A percentile compares a stretch with the other conserved stretches of the same genome.
Evolutionary conservation across 139 green algal genomes (phyloP).

Genomic region (Coccomyxa sp.): DNA sequence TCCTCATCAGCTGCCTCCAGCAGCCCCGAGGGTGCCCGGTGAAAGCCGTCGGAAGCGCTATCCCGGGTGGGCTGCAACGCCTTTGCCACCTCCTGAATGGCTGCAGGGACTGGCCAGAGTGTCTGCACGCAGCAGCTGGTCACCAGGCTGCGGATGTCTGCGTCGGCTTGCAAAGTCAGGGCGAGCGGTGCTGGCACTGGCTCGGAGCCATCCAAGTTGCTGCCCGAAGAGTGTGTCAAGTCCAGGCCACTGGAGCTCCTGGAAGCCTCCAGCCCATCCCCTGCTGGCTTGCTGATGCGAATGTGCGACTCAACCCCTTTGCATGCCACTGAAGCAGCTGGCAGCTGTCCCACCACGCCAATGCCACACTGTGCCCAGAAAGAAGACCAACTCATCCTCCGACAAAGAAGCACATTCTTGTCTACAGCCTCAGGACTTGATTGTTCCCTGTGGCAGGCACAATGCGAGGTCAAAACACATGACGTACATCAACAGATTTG

Average conservation of each 20-base stretch:
- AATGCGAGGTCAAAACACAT: too few relatives aligned
- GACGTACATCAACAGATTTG: too few relatives aligned
- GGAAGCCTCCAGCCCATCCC: not conserved
- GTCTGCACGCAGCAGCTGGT: slow-evolving; percentile 1
- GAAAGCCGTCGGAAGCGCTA: not conserved
- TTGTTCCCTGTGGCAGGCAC: too few relatives aligned
- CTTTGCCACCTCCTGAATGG: not conserved
- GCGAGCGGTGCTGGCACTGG: not conserved
- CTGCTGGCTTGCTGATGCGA: not conserved
- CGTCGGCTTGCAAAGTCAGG: not conserved
- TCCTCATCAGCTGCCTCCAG: not conserved
- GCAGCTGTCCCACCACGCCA: not conserved
- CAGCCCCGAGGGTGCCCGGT: not conserved
- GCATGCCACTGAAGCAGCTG: not conserved
- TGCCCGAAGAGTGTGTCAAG: too few relatives aligned
- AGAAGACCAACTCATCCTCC: not conserved
- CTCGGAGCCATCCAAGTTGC: too few relatives aligned
- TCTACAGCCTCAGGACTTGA: too few relatives aligned
- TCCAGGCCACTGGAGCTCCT: not conserved
- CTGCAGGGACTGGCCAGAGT: not conserved
- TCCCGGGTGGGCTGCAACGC: not conserved
- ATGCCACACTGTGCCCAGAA: not conserved
- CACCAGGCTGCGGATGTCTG: not conserved
- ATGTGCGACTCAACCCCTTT: not conserved
- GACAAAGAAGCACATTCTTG: too few relatives aligned